Conservation (phyloP, 176 grass and related monocot genomes). For the Tillandsia leiboldiana region DNA sequence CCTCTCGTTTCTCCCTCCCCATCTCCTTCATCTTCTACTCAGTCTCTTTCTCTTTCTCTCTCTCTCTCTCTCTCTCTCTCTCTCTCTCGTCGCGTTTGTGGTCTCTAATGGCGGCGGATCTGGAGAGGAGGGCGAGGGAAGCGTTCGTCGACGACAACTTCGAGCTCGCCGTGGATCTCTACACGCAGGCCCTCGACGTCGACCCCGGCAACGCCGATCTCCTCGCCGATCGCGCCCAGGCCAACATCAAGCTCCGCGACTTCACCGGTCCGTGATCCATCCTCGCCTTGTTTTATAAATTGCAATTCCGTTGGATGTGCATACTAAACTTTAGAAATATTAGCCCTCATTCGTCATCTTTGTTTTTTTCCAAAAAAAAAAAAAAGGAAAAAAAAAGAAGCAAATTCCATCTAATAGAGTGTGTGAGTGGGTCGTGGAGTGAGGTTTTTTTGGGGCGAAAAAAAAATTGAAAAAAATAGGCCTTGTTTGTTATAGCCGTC, state of each 20-base stretch:
- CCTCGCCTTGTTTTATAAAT: neutral
- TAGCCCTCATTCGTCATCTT: neutral
- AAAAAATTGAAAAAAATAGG: too few relatives aligned
- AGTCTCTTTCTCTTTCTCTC: neutral
- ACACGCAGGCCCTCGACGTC: conserved; percentile 53
- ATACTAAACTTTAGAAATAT: neutral
- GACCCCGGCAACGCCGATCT: conserved; percentile 44
- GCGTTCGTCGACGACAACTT: conserved; percentile 70
- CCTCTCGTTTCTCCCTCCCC: neutral
- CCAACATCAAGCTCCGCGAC: conserved; percentile 58
- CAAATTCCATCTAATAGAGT: too few relatives aligned
- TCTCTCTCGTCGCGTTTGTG: neutral
- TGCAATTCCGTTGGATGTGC: neutral
- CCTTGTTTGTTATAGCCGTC: too few relatives aligned
- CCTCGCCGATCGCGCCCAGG: conserved; percentile 57
- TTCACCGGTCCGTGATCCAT: conserved; percentile 32
- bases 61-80: neutral
- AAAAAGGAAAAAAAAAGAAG: too few relatives aligned
- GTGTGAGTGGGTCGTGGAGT: too few relatives aligned
- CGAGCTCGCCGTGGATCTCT: conserved; percentile 57
- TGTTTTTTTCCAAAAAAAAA: too few relatives aligned
- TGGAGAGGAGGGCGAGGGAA: conserved; percentile 57
- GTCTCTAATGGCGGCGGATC: conserved; percentile 25
- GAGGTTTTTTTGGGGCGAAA: too few relatives aligned
- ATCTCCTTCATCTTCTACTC: neutral